These are phyloP conservation scores for Amphirosellinia nigrospora DNA, from an alignment of 495 filamentous ascomycete genomes.

Conservation along the genomic window DNA sequence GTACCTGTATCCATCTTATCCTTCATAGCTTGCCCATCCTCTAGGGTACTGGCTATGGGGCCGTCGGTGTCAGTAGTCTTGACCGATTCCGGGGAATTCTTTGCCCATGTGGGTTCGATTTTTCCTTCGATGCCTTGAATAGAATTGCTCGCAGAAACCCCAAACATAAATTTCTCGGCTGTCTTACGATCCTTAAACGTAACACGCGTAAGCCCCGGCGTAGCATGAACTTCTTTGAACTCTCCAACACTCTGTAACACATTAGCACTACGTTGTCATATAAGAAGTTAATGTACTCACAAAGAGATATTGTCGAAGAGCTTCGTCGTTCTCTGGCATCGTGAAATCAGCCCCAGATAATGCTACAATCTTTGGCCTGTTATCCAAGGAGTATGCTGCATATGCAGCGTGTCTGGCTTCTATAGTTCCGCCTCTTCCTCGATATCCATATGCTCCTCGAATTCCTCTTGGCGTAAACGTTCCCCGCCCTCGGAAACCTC, in stretches of 20 bases:
- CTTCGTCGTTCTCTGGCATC: conserved; percentile 75
- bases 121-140: conserved; percentile 76
- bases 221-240: conserved; percentile 74
- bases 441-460: conserved; percentile 60
- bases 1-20: conserved; percentile 23
- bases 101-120: conserved; percentile 77
- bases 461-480: conserved; percentile 53
- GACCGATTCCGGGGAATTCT: conserved; percentile 33
- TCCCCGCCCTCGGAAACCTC: conserved; percentile 50
- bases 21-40: conserved; percentile 24
- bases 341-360: conserved; percentile 74
- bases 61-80: conserved; percentile 21
- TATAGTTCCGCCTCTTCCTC: conserved; percentile 62
- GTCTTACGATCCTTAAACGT: conserved; percentile 88
- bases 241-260: conserved; percentile 75
- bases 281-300: conserved; percentile 58
- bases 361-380: conserved; percentile 78
- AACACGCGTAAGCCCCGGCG: conserved; percentile 67
- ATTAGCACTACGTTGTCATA: conserved; percentile 28
- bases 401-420: conserved; percentile 52
- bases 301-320: conserved; percentile 81
- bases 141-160: conserved; percentile 57
- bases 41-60: conserved; percentile 15
- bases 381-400: conserved; percentile 82
- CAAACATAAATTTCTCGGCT: conserved; percentile 83